A percentile compares a stretch with the other conserved stretches of the same genome.
Conservation (phyloP, 805 yeast genomes). For the Henningerozyma blattae region DNA sequence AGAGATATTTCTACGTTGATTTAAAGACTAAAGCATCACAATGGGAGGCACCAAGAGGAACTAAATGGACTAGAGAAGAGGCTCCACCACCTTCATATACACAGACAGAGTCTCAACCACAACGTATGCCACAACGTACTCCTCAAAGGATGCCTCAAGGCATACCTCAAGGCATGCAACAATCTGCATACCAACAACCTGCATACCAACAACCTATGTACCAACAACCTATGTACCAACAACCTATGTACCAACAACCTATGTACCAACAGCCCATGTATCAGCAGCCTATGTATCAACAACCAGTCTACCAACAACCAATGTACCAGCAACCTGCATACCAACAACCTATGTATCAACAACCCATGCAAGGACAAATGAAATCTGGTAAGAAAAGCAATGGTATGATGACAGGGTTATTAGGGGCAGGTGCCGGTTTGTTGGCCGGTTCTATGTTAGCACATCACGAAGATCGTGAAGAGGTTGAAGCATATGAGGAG, state of each 20-base stretch:
- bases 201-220: too few relatives aligned
- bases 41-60: slow-evolving; percentile 77
- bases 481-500: background rate
- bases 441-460: background rate
- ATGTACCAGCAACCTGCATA: too few relatives aligned
- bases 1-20: slow-evolving; percentile 74
- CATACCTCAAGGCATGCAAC: too few relatives aligned
- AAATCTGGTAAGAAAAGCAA: background rate
- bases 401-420: background rate
- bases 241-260: too few relatives aligned
- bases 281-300: background rate
- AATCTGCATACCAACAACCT: too few relatives aligned
- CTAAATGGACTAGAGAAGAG: slow-evolving; percentile 25
- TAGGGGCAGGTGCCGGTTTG: background rate
- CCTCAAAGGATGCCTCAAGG: too few relatives aligned
- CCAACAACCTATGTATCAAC: background rate
- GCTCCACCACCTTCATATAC: background rate
- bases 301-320: too few relatives aligned
- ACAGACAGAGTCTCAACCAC: background rate
- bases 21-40: slow-evolving; percentile 63
- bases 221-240: too few relatives aligned
- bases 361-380: background rate
- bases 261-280: background rate
- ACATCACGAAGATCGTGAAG: background rate
- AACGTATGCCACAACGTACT: too few relatives aligned